A percentile compares a stretch with the other conserved stretches of the same genome.
phyloP scores from a whole-genome alignment of 768 basidiomycete genomes.

The Suillus subaureus region DNA sequence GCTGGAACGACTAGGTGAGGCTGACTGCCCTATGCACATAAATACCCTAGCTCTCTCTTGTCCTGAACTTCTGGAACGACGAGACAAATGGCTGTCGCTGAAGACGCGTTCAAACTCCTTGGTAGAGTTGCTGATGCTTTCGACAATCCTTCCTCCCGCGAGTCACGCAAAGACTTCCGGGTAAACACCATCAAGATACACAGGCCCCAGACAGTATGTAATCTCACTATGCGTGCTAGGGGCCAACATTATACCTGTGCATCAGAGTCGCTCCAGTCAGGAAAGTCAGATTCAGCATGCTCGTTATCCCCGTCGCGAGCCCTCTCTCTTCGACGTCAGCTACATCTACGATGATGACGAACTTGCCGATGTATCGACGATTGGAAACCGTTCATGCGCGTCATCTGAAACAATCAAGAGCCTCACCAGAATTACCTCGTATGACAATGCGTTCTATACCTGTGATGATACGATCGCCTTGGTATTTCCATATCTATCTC shows the following conservation, averaged over 20 bases:
- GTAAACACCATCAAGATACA: slow-evolving; percentile 26
- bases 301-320: slow-evolving; percentile 9
- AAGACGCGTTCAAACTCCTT: slow-evolving; percentile 26
- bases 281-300: slow-evolving; percentile 15
- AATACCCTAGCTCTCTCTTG: neutral
- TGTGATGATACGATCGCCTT: slow-evolving; percentile 11
- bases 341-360: slow-evolving; percentile 23
- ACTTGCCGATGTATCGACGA: slow-evolving; percentile 9
- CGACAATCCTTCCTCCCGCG: slow-evolving; percentile 23
- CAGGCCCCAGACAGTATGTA: slow-evolving; percentile 23
- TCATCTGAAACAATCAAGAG: slow-evolving; percentile 11
- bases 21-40: neutral
- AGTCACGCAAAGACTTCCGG: slow-evolving; percentile 21
- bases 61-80: neutral
- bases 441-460: slow-evolving; percentile 4
- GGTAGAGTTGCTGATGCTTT: slow-evolving; percentile 34
- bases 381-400: slow-evolving; percentile 13
- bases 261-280: slow-evolving; percentile 21
- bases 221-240: neutral
- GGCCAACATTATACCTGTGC: neutral
- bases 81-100: neutral
- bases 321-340: slow-evolving; percentile 15
- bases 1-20: neutral
- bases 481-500: slow-evolving; percentile 16
- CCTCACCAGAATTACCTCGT: neutral